These are phyloP conservation scores for Cnidoscolus chayamansa DNA, from an alignment of 441 rosid genomes.

Conservation along the genomic window DNA sequence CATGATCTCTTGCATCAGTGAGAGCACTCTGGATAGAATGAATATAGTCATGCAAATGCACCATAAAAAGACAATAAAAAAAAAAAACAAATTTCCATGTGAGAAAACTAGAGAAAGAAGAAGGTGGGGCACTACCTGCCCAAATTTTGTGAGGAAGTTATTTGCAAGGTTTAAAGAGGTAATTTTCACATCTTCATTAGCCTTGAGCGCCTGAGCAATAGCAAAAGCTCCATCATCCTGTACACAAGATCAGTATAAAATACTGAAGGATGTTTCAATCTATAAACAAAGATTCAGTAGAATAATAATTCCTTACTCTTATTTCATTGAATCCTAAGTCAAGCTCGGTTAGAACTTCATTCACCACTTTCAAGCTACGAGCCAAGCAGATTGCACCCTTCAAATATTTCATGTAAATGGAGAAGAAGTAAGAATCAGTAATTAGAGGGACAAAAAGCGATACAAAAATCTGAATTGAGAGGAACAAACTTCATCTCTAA, in stretches of 20 bases:
- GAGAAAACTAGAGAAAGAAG: neutral
- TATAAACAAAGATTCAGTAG: neutral
- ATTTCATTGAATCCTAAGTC: slow-evolving; percentile 93
- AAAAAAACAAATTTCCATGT: neutral
- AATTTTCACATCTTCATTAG: slow-evolving; percentile 80
- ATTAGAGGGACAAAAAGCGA: neutral
- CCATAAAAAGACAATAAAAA: neutral
- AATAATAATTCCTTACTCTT: slow-evolving; percentile 42
- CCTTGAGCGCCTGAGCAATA: slow-evolving; percentile 88
- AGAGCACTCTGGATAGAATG: slow-evolving; percentile 67
- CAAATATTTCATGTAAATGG: slow-evolving; percentile 18
- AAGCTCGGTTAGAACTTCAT: slow-evolving; percentile 78
- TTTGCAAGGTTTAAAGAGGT: slow-evolving; percentile 73
- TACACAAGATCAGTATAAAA: slow-evolving; percentile 15
- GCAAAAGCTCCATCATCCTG: slow-evolving; percentile 97
- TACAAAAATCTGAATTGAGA: slow-evolving; percentile 13
- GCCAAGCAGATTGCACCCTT: slow-evolving; percentile 87
- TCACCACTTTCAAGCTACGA: slow-evolving; percentile 91
- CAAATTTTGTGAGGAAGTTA: slow-evolving; percentile 88
- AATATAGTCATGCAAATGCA: neutral
- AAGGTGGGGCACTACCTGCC: slow-evolving; percentile 54
- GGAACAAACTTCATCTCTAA: slow-evolving; percentile 70
- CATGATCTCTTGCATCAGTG: slow-evolving; percentile 84
- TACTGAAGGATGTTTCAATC: neutral
- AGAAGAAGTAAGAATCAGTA: slow-evolving; percentile 1